Evolutionary conservation across 2,329 filamentous ascomycete genomes (phyloP), one percentile per base, ranked within the genome.

Genomic region (Sclerotiophoma versabilis): DNA sequence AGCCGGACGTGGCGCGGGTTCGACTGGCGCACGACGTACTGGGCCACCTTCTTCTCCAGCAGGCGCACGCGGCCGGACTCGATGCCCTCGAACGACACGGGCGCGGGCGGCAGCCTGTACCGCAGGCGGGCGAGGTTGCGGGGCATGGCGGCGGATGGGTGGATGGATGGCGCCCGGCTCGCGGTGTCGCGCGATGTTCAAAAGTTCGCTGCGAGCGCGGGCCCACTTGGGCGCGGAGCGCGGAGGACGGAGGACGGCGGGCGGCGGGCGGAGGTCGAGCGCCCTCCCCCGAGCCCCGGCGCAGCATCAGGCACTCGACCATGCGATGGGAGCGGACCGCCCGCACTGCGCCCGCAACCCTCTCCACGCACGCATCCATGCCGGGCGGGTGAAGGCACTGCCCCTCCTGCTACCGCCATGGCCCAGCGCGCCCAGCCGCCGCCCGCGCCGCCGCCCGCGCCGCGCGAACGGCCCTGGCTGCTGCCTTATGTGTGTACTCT

Each of bases 391-490:
- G 39, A 51, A 15, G 19, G 4, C n/a, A 6, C 19, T 9, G 23
- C 43, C 19, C 14, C 15, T 23, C 37, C n/a, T 47, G 45, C 27
- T 14, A 15, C 37, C 42, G 17, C 30, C 15, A 53, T 47, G 42
- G 49, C 49, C 25, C 33, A 49, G 29, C 46, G 6, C 1, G 20
- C 47, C 39, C 38, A 29, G n/a, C n/a, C n/a, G n/a, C n/a, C 58
- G 56, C 45, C 58, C 54, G 30, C 37, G 33, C 41, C 25, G 26
- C 32, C 44, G 25, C 52, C 55, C 46, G 58, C 62, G 26, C 62
- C 66, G 32, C 69, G 70, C 37, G 74, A 75, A 58, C 68, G 72
- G 15, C 73, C 74, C 20, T 76, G 72, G 73, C 52, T 76, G 54
- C 64, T 76, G 36, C 71, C 73, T 42, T 72, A 70, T 52, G 74